Conservation (phyloP, 1,284 basidiomycete species). For the Chalciporus sp. region DNA sequence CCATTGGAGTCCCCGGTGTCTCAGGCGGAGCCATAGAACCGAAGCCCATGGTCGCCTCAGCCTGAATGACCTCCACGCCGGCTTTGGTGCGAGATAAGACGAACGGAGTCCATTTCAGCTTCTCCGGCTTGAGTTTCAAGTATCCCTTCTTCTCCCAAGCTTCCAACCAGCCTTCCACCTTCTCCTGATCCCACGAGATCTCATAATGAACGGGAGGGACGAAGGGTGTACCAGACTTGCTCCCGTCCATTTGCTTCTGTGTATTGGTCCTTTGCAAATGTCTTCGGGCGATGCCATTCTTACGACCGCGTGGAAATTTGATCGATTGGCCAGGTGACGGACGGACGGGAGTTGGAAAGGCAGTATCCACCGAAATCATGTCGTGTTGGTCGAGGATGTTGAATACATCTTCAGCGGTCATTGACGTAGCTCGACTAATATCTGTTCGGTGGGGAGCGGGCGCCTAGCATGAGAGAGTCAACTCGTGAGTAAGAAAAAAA, state of each 20-base stretch:
- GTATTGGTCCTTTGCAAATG: slow-evolving; percentile 63
- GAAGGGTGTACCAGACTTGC: slow-evolving; percentile 52
- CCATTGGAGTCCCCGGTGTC: slow-evolving; percentile 25
- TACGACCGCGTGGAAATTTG: slow-evolving; percentile 70
- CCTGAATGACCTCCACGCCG: slow-evolving; percentile 39
- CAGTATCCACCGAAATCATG: slow-evolving; percentile 71
- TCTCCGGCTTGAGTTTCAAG: slow-evolving; percentile 79
- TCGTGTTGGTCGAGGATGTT: slow-evolving; percentile 75
- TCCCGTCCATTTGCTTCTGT: slow-evolving; percentile 49
- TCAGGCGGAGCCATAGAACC: slow-evolving; percentile 19
- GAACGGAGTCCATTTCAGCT: slow-evolving; percentile 95
- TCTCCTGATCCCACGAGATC: slow-evolving; percentile 74
- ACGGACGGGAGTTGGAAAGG: slow-evolving; percentile 50
- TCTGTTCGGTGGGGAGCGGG: slow-evolving; percentile 50
- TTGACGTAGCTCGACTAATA: slow-evolving; percentile 84
- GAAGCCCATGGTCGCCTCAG: slow-evolving; percentile 26
- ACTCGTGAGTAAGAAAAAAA: slow-evolving; percentile 10
- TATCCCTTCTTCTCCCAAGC: slow-evolving; percentile 84
- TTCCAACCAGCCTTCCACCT: slow-evolving; percentile 67
- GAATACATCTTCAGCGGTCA: slow-evolving; percentile 90
- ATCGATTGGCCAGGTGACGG: slow-evolving; percentile 77
- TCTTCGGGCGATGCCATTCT: slow-evolving; percentile 62
- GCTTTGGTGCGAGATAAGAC: slow-evolving; percentile 64
- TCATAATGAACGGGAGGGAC: slow-evolving; percentile 75
- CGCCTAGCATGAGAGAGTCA: slow-evolving; percentile 22